phyloP scores from a whole-genome alignment of 176 grass and related monocot species.

The Themeda triandra region DNA sequence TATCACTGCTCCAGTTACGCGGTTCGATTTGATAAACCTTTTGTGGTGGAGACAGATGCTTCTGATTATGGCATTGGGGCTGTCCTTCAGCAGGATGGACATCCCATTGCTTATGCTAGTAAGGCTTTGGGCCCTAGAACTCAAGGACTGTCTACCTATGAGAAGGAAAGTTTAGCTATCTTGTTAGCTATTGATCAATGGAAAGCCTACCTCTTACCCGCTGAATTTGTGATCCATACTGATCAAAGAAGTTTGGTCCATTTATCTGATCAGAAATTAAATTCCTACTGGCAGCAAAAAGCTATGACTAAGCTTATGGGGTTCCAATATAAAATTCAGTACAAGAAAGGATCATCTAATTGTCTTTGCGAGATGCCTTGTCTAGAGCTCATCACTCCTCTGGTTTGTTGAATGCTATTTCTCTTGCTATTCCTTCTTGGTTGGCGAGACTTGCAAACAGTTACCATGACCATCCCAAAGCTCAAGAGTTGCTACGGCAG shows the following conservation, averaged over 20 bases:
- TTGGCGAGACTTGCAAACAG: too few species aligned
- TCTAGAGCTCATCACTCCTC: too few species aligned
- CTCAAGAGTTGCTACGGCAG: too few species aligned
- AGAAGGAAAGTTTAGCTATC: not conserved
- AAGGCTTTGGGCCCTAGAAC: not conserved
- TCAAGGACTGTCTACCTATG: not conserved
- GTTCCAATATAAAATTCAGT: too few species aligned
- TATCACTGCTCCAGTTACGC: fast-evolving
- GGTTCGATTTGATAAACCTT: not conserved
- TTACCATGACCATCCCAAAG: too few species aligned
- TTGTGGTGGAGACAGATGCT: not conserved
- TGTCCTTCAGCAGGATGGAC: not conserved
- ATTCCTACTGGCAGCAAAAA: too few species aligned
- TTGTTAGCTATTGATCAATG: not conserved
- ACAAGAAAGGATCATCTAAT: too few species aligned
- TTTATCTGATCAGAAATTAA: fast-evolving
- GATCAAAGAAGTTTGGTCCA: not conserved
- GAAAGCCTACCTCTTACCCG: not conserved
- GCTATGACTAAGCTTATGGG: too few species aligned
- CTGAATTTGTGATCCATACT: not conserved
- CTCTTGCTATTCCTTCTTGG: too few species aligned
- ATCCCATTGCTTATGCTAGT: not conserved
- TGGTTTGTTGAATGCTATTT: fast-evolving
- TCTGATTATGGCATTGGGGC: not conserved
- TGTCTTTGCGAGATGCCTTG: too few species aligned